Percentiles rank a stretch among this genome's conserved stretches.
phyloP scores from a whole-genome alignment of 148 eudicot genomes.

The Salicornia ramosissima region DNA sequence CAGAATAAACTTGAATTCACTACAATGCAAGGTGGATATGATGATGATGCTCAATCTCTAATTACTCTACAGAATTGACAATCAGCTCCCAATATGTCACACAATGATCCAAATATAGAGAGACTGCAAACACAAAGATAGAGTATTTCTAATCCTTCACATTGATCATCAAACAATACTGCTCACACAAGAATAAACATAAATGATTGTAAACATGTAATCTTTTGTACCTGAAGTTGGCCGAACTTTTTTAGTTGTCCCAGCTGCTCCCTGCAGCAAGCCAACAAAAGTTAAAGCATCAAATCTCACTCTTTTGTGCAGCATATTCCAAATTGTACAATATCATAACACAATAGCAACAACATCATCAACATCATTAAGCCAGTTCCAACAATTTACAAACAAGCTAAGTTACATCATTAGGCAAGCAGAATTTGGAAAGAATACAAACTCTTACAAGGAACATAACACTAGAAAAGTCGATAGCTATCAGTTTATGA shows the following conservation, averaged over 20 bases:
- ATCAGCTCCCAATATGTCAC: neutral
- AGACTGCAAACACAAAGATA: neutral
- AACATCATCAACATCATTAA: neutral
- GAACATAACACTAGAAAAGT: neutral
- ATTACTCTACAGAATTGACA: neutral
- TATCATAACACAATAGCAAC: neutral
- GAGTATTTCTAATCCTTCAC: neutral
- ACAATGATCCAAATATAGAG: neutral
- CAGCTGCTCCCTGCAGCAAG: slow-evolving; percentile 52
- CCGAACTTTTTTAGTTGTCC: slow-evolving; percentile 63
- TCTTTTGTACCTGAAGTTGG: slow-evolving; percentile 51
- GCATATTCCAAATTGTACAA: neutral
- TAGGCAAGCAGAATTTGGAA: neutral
- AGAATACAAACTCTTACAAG: neutral
- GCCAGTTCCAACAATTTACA: neutral
- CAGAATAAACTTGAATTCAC: neutral
- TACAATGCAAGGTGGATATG: too few relatives aligned
- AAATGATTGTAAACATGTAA: slow-evolving; percentile 3
- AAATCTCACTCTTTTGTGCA: neutral
- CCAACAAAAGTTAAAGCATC: slow-evolving; percentile 15
- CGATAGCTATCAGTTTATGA: neutral
- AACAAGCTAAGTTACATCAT: neutral
- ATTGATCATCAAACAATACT: neutral
- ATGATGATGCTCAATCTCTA: neutral
- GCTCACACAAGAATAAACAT: neutral